These are phyloP conservation scores for Ustilago nuda DNA, from an alignment of 1,284 basidiomycete species.

Conservation along the genomic window DNA sequence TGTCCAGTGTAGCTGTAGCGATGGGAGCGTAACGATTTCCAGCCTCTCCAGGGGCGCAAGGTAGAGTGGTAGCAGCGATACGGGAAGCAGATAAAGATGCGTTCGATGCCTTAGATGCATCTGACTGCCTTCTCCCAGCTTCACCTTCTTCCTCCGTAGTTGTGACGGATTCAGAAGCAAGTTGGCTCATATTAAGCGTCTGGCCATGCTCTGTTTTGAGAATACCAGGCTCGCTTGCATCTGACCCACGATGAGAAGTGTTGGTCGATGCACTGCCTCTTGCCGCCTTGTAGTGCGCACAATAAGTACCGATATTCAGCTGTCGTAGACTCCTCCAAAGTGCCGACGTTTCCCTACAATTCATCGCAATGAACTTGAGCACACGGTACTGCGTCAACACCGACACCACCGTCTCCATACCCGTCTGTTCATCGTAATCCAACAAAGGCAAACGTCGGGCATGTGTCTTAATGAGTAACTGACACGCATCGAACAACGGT, in stretches of 20 bases:
- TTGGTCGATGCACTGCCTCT: neutral
- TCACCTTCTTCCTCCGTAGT: neutral
- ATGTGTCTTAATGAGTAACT: constrained; percentile 91
- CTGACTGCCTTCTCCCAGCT: constrained; percentile 6
- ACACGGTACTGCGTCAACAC: constrained; percentile 97
- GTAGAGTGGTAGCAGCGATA: constrained; percentile 1
- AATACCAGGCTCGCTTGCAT: constrained; percentile 42
- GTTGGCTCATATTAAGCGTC: constrained; percentile 30
- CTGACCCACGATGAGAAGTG: constrained; percentile 29
- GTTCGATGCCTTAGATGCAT: constrained; percentile 4
- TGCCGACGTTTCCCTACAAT: constrained; percentile 71
- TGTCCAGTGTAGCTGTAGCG: constrained; percentile 89
- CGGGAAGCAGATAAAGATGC: constrained; percentile 12
- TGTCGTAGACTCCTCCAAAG: constrained; percentile 81
- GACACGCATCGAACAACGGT: constrained; percentile 90
- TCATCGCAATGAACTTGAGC: constrained; percentile 98
- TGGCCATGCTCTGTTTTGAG: constrained; percentile 10
- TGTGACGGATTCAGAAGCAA: neutral
- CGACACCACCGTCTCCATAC: constrained; percentile 93
- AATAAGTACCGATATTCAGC: constrained; percentile 93
- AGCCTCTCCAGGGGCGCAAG: neutral
- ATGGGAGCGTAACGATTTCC: constrained; percentile 82
- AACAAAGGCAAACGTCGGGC: constrained; percentile 93
- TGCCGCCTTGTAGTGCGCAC: constrained; percentile 67
- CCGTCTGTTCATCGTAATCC: constrained; percentile 91